Evolutionary conservation across 164 flowering plant species (phyloP).

Genomic region (Vitis rupestris): DNA sequence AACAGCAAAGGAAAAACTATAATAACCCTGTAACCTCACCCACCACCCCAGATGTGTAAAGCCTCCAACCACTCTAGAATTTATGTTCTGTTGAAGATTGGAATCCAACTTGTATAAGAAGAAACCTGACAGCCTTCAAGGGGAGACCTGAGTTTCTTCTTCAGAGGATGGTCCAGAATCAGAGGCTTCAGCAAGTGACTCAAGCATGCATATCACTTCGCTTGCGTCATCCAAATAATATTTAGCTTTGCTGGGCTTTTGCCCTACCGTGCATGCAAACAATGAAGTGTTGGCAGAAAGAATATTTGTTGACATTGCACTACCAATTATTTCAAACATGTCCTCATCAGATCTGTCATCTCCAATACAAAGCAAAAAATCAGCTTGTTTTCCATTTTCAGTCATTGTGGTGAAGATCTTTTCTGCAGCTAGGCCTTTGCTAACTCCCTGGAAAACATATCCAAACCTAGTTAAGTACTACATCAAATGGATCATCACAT

Average conservation of each 20-base stretch:
- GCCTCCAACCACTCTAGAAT: too few relatives aligned
- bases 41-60: too few relatives aligned
- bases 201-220: conserved; percentile 48
- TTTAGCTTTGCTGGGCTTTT: conserved; percentile 52
- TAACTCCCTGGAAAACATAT: conserved; percentile 39
- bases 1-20: too few relatives aligned
- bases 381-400: conserved; percentile 32
- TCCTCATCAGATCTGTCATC: conserved; percentile 66
- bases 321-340: conserved; percentile 51
- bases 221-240: conserved; percentile 52
- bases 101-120: too few relatives aligned
- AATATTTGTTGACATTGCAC: conserved; percentile 20
- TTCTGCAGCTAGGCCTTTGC: conserved; percentile 47
- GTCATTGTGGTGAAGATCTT: conserved; percentile 43
- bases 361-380: conserved; percentile 52
- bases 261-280: conserved; percentile 69
- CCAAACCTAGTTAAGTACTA: neutral
- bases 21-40: too few relatives aligned
- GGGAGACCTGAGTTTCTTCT: conserved; percentile 11
- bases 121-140: conserved; percentile 5
- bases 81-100: too few relatives aligned
- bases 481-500: too few relatives aligned
- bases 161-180: conserved; percentile 26
- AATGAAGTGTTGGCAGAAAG: conserved; percentile 33
- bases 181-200: conserved; percentile 46